Base-by-base conservation (phyloP, 805 yeast genomes). In the Lipomyces starkeyi region DNA sequence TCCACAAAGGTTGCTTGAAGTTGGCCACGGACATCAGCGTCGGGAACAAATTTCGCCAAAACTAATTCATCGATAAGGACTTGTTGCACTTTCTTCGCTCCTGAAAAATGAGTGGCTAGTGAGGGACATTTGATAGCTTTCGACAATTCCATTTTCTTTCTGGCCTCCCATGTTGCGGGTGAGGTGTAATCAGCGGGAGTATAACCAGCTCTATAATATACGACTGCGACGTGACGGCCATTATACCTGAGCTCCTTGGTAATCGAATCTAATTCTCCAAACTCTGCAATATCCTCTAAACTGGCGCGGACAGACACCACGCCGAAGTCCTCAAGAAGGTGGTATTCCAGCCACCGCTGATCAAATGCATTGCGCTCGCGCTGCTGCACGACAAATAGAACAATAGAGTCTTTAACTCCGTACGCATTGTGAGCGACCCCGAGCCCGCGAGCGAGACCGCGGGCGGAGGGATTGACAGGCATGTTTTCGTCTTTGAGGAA, bases 61-160 rank as follows among this genome's bases (percentile, higher is more conserved):
- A 83, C 78, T 8, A 77, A 75, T 25, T 83, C 81, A 47, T 85
- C 83, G 0, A 97, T 91, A 63, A 95, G 84, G 32, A 93, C 81
- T 78, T 95, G 99, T 80, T 95, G 99, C 62, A 95, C 85, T 78
- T 95, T 95, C 76, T 95, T 95, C 22, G 97, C 88, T 0, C 99
- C 99, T 27, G 97, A 86, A 66, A 95, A 82, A 79, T 95, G 99
- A 1, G 97, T 91, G 68, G 91, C 80, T 37, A 94, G 80, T 3
- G 95, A 88, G 1, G 99, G 99, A 70, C 97, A 94, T 78, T 95
- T 93, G 69, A 95, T 89, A 1, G 98, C 97, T 62, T 82, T 77
- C 11, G 93, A 85, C 8, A 85, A 82, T 76, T 95, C 99, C 64
- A 95, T 81, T 27, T 81, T 75, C 32, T 86, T 81, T 75, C 99